These are phyloP conservation scores for Actinidia polygama DNA, from an alignment of 179 eudicot species.

Conservation along the genomic window DNA sequence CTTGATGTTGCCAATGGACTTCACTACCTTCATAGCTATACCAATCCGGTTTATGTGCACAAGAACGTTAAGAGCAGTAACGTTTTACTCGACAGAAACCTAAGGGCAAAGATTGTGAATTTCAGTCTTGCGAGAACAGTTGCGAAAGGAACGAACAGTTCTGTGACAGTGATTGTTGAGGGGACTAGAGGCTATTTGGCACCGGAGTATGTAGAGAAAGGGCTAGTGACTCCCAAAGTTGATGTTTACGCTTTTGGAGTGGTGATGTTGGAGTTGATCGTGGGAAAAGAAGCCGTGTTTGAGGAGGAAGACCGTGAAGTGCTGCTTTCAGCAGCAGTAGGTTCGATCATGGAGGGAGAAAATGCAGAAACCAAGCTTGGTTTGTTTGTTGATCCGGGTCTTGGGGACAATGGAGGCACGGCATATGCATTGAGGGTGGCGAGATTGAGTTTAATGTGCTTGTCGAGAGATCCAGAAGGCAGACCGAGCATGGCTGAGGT, in stretches of 20 bases:
- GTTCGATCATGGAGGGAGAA: conserved; percentile 21
- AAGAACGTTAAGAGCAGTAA: conserved; percentile 49
- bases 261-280: conserved; percentile 67
- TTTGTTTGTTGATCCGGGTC: conserved; percentile 35
- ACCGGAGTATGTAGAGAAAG: conserved; percentile 55
- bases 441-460: conserved; percentile 32
- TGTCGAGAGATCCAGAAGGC: conserved; percentile 32
- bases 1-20: background rate
- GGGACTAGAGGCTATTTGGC: conserved; percentile 50
- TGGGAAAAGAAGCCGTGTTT: conserved; percentile 59
- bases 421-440: conserved; percentile 29
- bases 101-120: conserved; percentile 52
- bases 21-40: conserved; percentile 50
- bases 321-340: conserved; percentile 27
- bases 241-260: conserved; percentile 91
- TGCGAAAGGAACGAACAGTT: conserved; percentile 21
- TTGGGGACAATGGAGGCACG: conserved; percentile 34
- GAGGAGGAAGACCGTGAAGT: conserved; percentile 31
- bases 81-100: conserved; percentile 36
- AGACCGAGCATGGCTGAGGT: conserved; percentile 23
- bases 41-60: conserved; percentile 54
- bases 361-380: conserved; percentile 24
- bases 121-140: conserved; percentile 40
- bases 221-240: conserved; percentile 64
- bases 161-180: conserved; percentile 28